Base-by-base conservation (phyloP, 2,329 filamentous ascomycete genomes). In the Colletotrichum truncatum region DNA sequence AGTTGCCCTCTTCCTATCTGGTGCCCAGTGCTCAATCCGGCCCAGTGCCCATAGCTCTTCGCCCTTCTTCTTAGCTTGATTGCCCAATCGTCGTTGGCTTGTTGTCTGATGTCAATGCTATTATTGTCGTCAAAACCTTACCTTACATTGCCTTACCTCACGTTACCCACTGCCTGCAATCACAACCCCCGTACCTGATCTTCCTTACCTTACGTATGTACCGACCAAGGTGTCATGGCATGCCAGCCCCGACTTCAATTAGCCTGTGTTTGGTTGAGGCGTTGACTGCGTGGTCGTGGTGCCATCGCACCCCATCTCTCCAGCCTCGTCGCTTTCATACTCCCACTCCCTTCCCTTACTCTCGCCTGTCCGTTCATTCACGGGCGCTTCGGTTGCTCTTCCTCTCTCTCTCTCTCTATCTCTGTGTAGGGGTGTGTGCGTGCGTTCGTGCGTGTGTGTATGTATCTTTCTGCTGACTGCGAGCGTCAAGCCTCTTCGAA, bases 261-360 rank as follows among this genome's bases (percentile, higher is more conserved):
- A 55, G 57, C 57, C 18, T 23, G 58, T 41, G 43, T 55, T 57
- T 45, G 63, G 57, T 43, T 43, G 63, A 56, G 63, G 63, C 57
- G 63, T 66, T 66, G 57, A 38, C 43, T 62, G 49, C 62, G 58
- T 65, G 62, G 62, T 10, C 48, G 34, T 56, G 63, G 63, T 56
- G 63, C 63, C 57, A 39, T 63, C 63, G 57, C 39, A 55, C 49
- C 43, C 49, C 57, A 62, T 41, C 16, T 28, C 30, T 46, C 57
- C 57, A 65, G 57, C 63, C 57, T 66, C 63, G 57, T 53, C 55
- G 49, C 59, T 41, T 45, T 54, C 39, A 26, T 61, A 61, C 30
- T 30, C 39, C 23, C 18, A 62, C 57, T 55, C 62, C 62, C 57
- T 53, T 51, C 26, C 36, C 30, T 23, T 38, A 16, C 38, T n/a